Evolutionary conservation across 176 grass and related monocot genomes (phyloP), one percentile per base, ranked within the genome.

Genomic region (Ensete glaucum): DNA sequence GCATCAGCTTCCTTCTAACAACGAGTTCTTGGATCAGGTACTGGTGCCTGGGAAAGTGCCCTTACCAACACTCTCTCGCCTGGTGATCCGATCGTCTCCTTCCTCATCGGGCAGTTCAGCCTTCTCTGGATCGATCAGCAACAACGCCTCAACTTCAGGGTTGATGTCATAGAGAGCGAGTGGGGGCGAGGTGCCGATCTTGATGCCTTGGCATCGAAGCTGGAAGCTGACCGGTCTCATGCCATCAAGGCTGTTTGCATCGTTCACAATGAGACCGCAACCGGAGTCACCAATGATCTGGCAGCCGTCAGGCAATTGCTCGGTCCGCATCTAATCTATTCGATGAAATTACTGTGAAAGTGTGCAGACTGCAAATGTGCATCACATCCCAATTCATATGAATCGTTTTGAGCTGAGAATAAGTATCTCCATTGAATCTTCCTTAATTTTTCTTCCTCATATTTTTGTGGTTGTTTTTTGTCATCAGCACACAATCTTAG

Each of bases 101-200:
- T 98, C 75, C 76, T 88, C 53, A 85, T 99, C 22, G 95, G 95
- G 9, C 95, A 99, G 73, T 99, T 99, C 73, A 99, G 95, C 76
- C 90, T 99, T 10, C 75, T 99, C 12, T 99, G 95, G 95, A 99
- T 99, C 78, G 95, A 99, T 82, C 95, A 98, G 85, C 95, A 99
- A 78, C 84, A 91, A 74, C 95, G 90, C 54, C 88, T 94, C 48
- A 86, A 86, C 15, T 99, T 99, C 76, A 72, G 85, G 49, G 90
- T 99, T 24, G 95, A 99, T 71, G 95, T 91, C 1, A 60, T 99
- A 11, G 95, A 99, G 76, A 89, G 90, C 49, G 90, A 99, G 2
- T 99, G 90, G 95, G 95, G 95, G 16, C 74, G 66, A 0, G 90
- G 95, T 68, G 95, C 95, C 29, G 81, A 99, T 84, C 86, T 99